Evolutionary conservation across 2,329 filamentous ascomycete species (phyloP), one percentile per base, ranked within the genome.

Genomic region (Fusarium pseudoanthophilum): DNA sequence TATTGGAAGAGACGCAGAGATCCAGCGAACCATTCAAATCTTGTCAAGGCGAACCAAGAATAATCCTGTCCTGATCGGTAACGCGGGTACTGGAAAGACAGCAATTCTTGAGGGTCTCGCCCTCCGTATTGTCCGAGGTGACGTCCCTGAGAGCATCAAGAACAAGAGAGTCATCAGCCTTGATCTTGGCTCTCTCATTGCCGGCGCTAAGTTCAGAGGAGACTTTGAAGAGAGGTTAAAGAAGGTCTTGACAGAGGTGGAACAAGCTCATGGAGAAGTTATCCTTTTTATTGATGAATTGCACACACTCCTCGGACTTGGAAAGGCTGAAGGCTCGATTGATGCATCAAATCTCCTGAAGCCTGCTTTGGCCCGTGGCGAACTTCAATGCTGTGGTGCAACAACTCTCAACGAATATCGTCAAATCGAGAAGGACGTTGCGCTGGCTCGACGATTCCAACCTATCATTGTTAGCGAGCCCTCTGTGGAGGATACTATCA

Each of bases 171-270:
- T 99, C 30, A 90, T 98, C 63, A 90, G 92, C 11, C 83, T 98
- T 42, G 96, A 99, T 78, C 87, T 99, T 10, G 96, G 96, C 5
- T 94, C 94, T 40, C 88, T 99, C 21, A 98, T 99, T 77, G 96
- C 96, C 4, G 96, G 96, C 55, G 95, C 96, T 48, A 98, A 98
- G 79, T 99, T 96, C 78, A 87, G 96, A 53, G 96, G 96, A 55
- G 96, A 99, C 77, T 98, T 99, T 67, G 96, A 99, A 80, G 96
- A 99, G 80, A 88, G 96, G 46, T 80, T 98, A 67, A 98, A 98
- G 82, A 92, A 92, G 73, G 95, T 98, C 4, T 82, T 99, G 79
- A 95, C 93, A 77, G 96, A 98, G 81, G 95, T 97, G 16, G 91
- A 97, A 81, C 91, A 97, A 72, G 93, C 95, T 4, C 87, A 97